These are phyloP conservation scores for Hydnum rufescens DNA, from an alignment of 768 basidiomycete species.

Conservation along the genomic window DNA sequence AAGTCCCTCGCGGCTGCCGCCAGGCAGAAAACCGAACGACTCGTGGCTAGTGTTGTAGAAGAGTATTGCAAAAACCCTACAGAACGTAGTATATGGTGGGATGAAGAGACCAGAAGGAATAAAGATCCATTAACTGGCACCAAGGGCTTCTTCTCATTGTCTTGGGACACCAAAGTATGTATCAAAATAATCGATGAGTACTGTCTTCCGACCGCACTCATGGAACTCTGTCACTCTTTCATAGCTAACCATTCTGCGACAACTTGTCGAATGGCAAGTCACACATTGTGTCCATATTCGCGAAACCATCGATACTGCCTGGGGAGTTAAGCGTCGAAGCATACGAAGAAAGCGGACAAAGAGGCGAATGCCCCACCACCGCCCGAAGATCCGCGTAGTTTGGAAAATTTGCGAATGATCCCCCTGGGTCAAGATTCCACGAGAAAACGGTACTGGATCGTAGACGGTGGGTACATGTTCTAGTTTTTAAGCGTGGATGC, in stretches of 20 bases:
- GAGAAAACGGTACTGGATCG: conserved; percentile 68
- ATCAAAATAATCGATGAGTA: conserved; percentile 12
- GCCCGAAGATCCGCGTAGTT: conserved; percentile 42
- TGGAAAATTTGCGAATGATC: conserved; percentile 39
- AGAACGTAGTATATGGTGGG: conserved; percentile 52
- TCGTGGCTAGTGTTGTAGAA: conserved; percentile 25
- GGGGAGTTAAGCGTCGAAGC: conserved; percentile 74
- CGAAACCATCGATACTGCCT: conserved; percentile 56
- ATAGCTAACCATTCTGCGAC: conserved; percentile 65
- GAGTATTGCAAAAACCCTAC: conserved; percentile 27
- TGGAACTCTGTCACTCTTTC: conserved; percentile 10
- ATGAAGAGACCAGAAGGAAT: conserved; percentile 44
- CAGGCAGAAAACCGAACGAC: conserved; percentile 5
- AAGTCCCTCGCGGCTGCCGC: neutral
- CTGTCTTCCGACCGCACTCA: neutral
- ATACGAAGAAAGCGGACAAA: conserved; percentile 56
- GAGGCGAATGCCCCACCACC: conserved; percentile 28
- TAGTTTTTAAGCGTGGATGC: neutral
- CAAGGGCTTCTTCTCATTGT: conserved; percentile 60
- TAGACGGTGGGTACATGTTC: conserved; percentile 69
- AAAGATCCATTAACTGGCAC: conserved; percentile 54
- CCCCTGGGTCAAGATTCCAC: conserved; percentile 62
- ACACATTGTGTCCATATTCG: conserved; percentile 49
- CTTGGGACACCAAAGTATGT: conserved; percentile 68
- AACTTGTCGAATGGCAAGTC: conserved; percentile 72